Percentiles rank a stretch among this genome's conserved stretches.
Evolutionary conservation across 192 early-diverging fungal genomes (phyloP).

Genomic region (Backusella liffmaniae): DNA sequence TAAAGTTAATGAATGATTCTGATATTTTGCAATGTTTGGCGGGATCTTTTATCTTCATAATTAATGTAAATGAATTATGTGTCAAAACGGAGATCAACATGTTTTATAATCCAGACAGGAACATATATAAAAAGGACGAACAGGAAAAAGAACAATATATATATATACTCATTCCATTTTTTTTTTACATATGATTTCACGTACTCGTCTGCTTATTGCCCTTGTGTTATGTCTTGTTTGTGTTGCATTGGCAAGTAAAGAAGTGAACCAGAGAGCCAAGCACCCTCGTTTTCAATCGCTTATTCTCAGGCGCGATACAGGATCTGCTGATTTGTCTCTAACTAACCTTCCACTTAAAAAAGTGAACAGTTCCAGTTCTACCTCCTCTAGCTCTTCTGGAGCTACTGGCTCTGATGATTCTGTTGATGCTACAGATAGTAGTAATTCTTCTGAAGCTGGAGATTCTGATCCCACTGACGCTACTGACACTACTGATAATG

Average conservation of each 20-base stretch:
- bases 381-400: background rate
- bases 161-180: background rate
- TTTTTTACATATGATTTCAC: background rate
- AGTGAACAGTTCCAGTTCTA: background rate
- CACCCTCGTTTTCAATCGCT: background rate
- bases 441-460: background rate
- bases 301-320: background rate
- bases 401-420: background rate
- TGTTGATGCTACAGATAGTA: background rate
- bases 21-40: background rate
- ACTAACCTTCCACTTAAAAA: background rate
- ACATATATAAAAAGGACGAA: background rate
- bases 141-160: background rate
- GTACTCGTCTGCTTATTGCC: background rate
- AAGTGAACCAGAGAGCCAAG: background rate
- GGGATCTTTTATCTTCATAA: background rate
- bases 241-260: background rate
- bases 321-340: background rate
- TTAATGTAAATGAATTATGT: conserved; percentile 1
- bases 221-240: background rate
- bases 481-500: background rate
- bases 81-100: conserved; percentile 5
- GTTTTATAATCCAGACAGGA: conserved; percentile 5
- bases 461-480: background rate
- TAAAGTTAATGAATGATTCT: background rate